Evolutionary conservation across 2,329 filamentous ascomycete species (phyloP), one percentile per base, ranked within the genome.

Genomic region (Hymenoscyphus occultus): DNA sequence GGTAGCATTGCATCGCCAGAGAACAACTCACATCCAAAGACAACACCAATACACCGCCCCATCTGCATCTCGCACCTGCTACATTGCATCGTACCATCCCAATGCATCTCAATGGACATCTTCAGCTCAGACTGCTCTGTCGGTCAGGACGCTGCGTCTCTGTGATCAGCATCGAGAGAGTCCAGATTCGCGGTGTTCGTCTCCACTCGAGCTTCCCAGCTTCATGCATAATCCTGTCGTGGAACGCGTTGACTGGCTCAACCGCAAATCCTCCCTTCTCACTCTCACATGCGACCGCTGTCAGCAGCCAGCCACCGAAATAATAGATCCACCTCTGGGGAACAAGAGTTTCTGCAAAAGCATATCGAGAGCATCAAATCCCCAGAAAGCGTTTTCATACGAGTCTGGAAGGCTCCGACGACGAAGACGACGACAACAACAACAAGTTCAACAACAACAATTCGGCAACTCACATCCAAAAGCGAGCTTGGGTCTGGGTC

Each of bases 161-260:
- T 42, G 40, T 5, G 14, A 19, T 61, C 40, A 51, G 22, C 40
- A 22, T 39, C 57, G 14, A 28, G 28, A 35, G 6, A 39, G 9
- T 35, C 35, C 35, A 35, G 35, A 35, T 35, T 35, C 14, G 10
- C 3, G 31, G n/a, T 54, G 10, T 39, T 56, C 42, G 31, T 14
- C 39, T 19, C 60, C 35, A 35, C 35, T 35, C 35, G 5, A 35
- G 35, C 35, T 35, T 35, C 35, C 35, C 35, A 10, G 2, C 28
- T 14, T 40, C 40, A 59, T n/a, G 56, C 56, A 31, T 59, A 39
- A 5, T 40, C 56, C 62, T 40, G 58, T 64, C 62, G 62, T 64
- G 62, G 57, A 64, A 45, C 58, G 5, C 31, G n/a, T 3, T 64
- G 58, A 60, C 32, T 64, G 62, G 62, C 10, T 56, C 31, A 60